A percentile compares a stretch with the other conserved stretches of the same genome.
Evolutionary conservation across 331 rosid species (phyloP).

Genomic region (Saraca asoca): DNA sequence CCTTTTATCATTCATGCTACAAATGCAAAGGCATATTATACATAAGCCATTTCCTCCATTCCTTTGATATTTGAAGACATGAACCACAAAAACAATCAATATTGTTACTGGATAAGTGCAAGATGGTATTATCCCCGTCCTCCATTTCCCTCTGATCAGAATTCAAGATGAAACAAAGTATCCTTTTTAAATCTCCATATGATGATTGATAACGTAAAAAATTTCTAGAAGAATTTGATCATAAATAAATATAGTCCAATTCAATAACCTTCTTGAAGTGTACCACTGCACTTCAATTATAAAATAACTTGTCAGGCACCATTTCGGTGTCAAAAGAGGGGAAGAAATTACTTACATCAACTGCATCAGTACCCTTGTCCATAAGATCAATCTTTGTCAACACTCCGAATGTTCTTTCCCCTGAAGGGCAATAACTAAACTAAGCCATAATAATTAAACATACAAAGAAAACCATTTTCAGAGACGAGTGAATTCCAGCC

Average conservation of each 20-base stretch:
- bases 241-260: slow-evolving; percentile 14
- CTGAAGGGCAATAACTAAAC: slow-evolving; percentile 41
- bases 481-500: slow-evolving; percentile 22
- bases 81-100: slow-evolving; percentile 18
- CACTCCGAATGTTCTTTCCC: slow-evolving; percentile 96
- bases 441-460: background rate
- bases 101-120: background rate
- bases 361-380: slow-evolving; percentile 99
- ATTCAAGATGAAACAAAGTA: slow-evolving; percentile 21
- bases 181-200: slow-evolving; percentile 22
- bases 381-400: slow-evolving; percentile 97
- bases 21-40: slow-evolving; percentile 9
- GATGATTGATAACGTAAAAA: background rate
- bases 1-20: background rate
- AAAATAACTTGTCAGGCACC: slow-evolving; percentile 3
- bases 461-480: slow-evolving; percentile 26
- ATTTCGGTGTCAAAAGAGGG: slow-evolving; percentile 27
- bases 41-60: too few relatives aligned
- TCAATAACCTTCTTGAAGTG: background rate
- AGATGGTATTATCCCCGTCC: slow-evolving; percentile 5
- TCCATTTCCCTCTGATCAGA: slow-evolving; percentile 15
- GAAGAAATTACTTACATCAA: slow-evolving; percentile 64
- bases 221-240: background rate
- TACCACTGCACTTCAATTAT: background rate
- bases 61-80: too few relatives aligned